Base-by-base conservation (phyloP, 2,329 filamentous ascomycete genomes). In the Cordyceps javanica region DNA sequence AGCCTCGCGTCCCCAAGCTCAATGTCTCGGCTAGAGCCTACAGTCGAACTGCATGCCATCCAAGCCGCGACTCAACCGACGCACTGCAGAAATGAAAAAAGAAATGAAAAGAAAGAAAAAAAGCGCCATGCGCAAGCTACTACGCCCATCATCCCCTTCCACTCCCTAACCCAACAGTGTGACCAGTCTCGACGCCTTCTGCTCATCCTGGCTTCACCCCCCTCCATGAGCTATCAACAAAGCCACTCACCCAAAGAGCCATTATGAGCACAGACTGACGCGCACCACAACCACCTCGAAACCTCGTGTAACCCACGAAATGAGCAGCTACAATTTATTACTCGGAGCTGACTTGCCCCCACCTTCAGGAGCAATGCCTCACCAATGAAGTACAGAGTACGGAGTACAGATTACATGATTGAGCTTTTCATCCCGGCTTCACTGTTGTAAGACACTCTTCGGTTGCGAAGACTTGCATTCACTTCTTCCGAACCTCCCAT, bases 151-250 rank as follows among this genome's bases (percentile, higher is more conserved):
- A 25, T 30, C 9, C 21, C 16, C 28, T 34, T 8, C n/a, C 26
- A 28, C 21, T 16, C 25, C 28, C n/a, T 32, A 48, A 5, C 19
- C 30, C 32, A 36, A 54, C 30, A 30, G 21, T 30, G 11, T 38
- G 28, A 16, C 9, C 25, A 5, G 26, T 13, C 32, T 56, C 26
- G 25, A 49, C 36, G 26, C 26, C 34, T 53, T 34, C 6, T 28
- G 8, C 28, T 48, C 44, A 16, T 32, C 19, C 30, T 25, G 34
- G 3, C 21, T 21, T 42, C 54, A 49, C 44, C 44, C 54, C 54
- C 54, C 44, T 42, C 36, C 25, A 19, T 56, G 54, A 56, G 54
- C 54, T 56, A 49, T 56, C 44, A 42, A 56, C 25, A 56, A 56
- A 50, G 34, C 54, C 54, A 49, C 54, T 30, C 11, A 32, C 28